Conservation (phyloP, 306 rosid genomes). For the Casuarina cunninghamiana region DNA sequence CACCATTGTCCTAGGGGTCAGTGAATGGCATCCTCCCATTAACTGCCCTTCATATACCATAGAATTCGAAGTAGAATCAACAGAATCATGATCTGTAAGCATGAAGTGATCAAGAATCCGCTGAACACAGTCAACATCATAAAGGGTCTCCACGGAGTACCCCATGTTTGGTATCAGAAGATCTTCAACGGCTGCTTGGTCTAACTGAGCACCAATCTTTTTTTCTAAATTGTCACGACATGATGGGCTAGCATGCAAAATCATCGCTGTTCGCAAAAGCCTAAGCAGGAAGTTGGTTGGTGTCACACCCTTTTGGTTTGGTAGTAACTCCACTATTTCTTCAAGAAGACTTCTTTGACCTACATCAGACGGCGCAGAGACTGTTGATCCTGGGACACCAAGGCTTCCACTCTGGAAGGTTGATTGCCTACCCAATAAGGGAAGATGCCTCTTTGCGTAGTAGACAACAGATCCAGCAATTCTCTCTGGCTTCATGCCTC, state of each 20-base stretch:
- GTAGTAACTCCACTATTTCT: conserved; percentile 68
- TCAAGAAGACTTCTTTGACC: conserved; percentile 77
- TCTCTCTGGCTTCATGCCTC: conserved; percentile 61
- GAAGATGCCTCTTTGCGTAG: conserved; percentile 69
- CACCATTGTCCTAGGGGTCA: conserved; percentile 59
- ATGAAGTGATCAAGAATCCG: conserved; percentile 89
- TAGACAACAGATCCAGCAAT: conserved; percentile 66
- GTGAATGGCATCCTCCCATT: conserved; percentile 43
- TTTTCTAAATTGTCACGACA: conserved; percentile 66
- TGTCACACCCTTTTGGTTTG: conserved; percentile 53
- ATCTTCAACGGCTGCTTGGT: conserved; percentile 75
- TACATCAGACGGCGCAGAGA: conserved; percentile 46
- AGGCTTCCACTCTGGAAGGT: conserved; percentile 43
- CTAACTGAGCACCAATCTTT: conserved; percentile 68
- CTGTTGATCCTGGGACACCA: conserved; percentile 32
- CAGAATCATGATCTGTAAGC: conserved; percentile 44
- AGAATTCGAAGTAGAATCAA: conserved; percentile 42
- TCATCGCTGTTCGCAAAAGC: conserved; percentile 68
- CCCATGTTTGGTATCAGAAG: conserved; percentile 79
- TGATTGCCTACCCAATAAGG: conserved; percentile 59
- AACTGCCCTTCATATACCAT: conserved; percentile 56
- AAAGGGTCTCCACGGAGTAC: conserved; percentile 77
- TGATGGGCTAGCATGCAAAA: conserved; percentile 54
- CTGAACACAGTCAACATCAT: conserved; percentile 82
- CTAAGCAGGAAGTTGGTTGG: conserved; percentile 68